phyloP scores from a whole-genome alignment of 2,329 filamentous ascomycete species.

The Alternaria sp. region DNA sequence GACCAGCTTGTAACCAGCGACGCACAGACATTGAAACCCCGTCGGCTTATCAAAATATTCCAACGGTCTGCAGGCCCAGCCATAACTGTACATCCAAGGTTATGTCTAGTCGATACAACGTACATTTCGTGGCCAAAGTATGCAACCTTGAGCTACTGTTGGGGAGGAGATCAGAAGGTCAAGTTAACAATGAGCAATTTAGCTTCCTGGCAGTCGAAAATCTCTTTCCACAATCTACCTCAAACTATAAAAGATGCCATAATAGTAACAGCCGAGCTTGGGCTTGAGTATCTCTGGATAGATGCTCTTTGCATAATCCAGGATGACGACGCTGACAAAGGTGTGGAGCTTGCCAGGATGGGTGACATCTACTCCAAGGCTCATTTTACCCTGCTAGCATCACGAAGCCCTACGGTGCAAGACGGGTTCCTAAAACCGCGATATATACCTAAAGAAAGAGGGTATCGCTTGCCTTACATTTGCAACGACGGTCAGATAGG shows the following conservation, averaged over 20 bases:
- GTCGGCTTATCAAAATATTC: not conserved
- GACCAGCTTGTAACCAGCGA: not conserved
- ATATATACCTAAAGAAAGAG: not conserved
- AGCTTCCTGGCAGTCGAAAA: not conserved
- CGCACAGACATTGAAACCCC: not conserved
- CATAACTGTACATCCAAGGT: not conserved
- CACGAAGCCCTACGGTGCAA: not conserved
- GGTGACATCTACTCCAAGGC: not conserved
- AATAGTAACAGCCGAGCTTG: not conserved
- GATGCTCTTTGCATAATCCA: conserved; percentile 13
- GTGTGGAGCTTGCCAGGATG: not conserved
- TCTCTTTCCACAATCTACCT: not conserved
- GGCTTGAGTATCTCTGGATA: conserved; percentile 1
- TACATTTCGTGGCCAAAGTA: not conserved
- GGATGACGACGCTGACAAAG: not conserved
- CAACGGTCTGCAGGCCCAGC: not conserved
- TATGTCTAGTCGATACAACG: not conserved
- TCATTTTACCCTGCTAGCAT: not conserved
- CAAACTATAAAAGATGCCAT: conserved; percentile 4
- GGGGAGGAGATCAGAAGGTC: not conserved
- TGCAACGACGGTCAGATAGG: not conserved
- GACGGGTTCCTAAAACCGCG: not conserved
- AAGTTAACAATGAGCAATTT: not conserved
- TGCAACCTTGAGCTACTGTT: conserved; percentile 5
- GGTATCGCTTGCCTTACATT: not conserved